Percentiles rank a stretch among this genome's conserved stretches.
phyloP scores from a whole-genome alignment of 2,329 filamentous ascomycete genomes.

The Oidium heveae region DNA sequence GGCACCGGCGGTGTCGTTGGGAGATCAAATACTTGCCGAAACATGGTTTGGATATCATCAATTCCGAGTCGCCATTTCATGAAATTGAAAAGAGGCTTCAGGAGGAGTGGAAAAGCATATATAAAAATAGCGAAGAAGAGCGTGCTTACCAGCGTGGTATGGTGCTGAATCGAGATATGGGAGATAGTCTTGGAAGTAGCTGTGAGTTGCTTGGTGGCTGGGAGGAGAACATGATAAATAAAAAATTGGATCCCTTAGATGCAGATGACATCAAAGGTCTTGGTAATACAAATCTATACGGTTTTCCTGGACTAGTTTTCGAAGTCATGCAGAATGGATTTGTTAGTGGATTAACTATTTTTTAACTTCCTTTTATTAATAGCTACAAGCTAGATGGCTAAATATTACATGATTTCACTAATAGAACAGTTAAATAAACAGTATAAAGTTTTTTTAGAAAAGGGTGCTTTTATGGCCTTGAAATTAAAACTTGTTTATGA shows the following conservation, averaged over 20 bases:
- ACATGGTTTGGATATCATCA: constrained; percentile 15
- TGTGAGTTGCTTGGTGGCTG: constrained; percentile 60
- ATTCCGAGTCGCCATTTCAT: constrained; percentile 45
- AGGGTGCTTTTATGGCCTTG: too few species aligned
- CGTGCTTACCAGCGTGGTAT: constrained; percentile 39
- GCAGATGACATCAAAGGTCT: constrained; percentile 27
- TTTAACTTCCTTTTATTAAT: constrained; percentile 20
- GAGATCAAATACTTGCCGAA: constrained; percentile 34
- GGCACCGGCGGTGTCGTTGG: constrained; percentile 78
- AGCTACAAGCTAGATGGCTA: not conserved
- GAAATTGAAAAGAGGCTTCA: constrained; percentile 44
- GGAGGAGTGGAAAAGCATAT: constrained; percentile 42
- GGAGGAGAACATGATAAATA: constrained; percentile 39
- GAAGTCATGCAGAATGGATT: constrained; percentile 84
- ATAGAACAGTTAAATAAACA: too few species aligned
- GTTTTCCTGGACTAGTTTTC: constrained; percentile 82
- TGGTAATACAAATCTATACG: constrained; percentile 64
- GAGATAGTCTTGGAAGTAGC: constrained; percentile 73
- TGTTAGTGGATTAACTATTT: constrained; percentile 74
- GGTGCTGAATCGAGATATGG: constrained; percentile 79
- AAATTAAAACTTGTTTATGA: too few species aligned
- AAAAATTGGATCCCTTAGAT: constrained; percentile 19
- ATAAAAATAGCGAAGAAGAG: constrained; percentile 27
- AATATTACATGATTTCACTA: not conserved
- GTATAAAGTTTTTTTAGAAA: too few species aligned